These are phyloP conservation scores for Withania somnifera DNA, from an alignment of 305 asterid species.

Conservation along the genomic window DNA sequence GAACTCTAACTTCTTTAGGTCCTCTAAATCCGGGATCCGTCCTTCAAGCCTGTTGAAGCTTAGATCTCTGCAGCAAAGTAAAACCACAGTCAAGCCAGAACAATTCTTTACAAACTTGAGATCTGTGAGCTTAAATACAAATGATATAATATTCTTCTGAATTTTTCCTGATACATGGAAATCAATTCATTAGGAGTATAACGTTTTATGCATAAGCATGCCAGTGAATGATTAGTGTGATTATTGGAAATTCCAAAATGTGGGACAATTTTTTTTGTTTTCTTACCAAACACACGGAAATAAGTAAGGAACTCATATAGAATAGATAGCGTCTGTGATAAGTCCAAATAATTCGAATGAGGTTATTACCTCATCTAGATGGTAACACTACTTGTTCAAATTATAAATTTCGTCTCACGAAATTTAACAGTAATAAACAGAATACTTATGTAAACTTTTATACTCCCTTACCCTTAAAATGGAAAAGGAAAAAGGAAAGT, in stretches of 20 bases:
- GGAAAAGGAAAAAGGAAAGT: not conserved
- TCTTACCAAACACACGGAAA: no score
- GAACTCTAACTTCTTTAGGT: not conserved
- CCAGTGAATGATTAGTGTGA: not conserved
- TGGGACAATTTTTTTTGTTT: not conserved
- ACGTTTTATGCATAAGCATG: not conserved
- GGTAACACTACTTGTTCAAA: not conserved
- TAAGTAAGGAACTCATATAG: no score
- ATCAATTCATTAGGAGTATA: not conserved
- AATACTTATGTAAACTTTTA: not conserved
- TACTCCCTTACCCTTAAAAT: not conserved
- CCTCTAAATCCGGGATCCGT: conserved; percentile 21
- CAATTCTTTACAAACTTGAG: not conserved
- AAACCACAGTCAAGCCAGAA: not conserved
- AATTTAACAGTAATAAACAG: not conserved
- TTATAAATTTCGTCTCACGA: not conserved
- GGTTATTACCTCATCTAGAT: not conserved
- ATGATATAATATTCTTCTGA: not conserved
- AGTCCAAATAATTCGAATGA: not conserved
- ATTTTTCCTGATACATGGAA: not conserved
- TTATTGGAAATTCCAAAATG: not conserved
- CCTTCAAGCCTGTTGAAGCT: conserved; percentile 51
- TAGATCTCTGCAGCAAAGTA: conserved; percentile 28
- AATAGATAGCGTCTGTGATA: not conserved
- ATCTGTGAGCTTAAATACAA: no score